These are phyloP conservation scores for Penicillium pancosmium DNA, from an alignment of 495 filamentous ascomycete species.

Conservation along the genomic window DNA sequence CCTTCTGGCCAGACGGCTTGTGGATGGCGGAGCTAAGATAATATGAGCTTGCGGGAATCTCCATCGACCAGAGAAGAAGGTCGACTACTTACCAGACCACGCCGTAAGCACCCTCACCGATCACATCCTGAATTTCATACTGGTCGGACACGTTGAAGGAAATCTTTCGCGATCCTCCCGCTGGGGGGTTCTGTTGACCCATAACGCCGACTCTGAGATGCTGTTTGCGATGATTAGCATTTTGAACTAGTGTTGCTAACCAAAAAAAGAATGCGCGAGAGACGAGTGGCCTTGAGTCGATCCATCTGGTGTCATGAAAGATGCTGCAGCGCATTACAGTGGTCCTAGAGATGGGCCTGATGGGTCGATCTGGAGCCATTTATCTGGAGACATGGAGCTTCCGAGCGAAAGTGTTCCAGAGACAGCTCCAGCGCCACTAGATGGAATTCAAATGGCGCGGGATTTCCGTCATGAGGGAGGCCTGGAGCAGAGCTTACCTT, in stretches of 20 bases:
- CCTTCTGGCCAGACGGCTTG: conserved; percentile 97
- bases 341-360: no score
- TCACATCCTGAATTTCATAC: conserved; percentile 99
- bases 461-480: not conserved
- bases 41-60: conserved; percentile 26
- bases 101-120: conserved; percentile 97
- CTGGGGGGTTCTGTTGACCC: conserved; percentile 51
- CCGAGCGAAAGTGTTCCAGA: no score
- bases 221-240: not conserved
- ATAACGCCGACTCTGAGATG: conserved; percentile 29
- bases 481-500: conserved; percentile 21
- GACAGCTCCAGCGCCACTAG: no score
- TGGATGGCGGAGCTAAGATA: conserved; percentile 87
- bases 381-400: no score
- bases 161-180: conserved; percentile 84
- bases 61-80: not conserved
- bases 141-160: conserved; percentile 99
- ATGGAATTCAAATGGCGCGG: no score
- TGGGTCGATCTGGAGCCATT: no score
- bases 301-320: not conserved
- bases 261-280: not conserved
- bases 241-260: not conserved
- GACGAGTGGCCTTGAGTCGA: not conserved
- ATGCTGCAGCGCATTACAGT: not conserved
- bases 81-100: conserved; percentile 83